Percentiles rank a stretch among this genome's conserved stretches.
These are phyloP conservation scores for Ramularia endophylla DNA, from an alignment of 2,329 filamentous ascomycete species.

Conservation along the genomic window DNA sequence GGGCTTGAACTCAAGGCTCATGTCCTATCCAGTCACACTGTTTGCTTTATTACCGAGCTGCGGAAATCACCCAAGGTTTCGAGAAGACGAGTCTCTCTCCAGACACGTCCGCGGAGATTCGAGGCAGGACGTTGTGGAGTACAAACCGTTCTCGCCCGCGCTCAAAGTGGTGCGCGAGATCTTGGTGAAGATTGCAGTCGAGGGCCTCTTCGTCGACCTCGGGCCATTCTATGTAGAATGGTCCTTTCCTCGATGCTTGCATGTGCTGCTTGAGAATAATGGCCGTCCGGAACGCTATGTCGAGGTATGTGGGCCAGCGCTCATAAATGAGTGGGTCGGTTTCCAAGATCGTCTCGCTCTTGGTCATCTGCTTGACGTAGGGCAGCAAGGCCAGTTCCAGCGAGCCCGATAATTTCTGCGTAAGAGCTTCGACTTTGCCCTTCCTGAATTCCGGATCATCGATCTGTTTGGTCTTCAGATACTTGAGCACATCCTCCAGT, in stretches of 20 bases:
- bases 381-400: conserved; percentile 1
- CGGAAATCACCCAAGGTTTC: too few species aligned
- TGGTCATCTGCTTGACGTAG: background rate
- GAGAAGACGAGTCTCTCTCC: too few species aligned
- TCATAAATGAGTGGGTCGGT: background rate
- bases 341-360: background rate
- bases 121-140: background rate
- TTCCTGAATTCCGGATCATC: conserved; percentile 2
- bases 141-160: background rate
- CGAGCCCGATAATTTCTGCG: background rate
- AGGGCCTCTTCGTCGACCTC: background rate
- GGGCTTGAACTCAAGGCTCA: too few species aligned
- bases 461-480: conserved; percentile 1
- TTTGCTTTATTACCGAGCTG: too few species aligned
- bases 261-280: conserved; percentile 9
- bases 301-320: conserved; percentile 5
- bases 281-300: conserved; percentile 5
- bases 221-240: background rate
- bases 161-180: background rate
- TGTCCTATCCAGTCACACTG: too few species aligned
- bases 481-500: background rate
- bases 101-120: too few species aligned
- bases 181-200: background rate
- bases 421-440: background rate
- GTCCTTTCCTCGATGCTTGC: background rate